Evolutionary conservation across 2,329 filamentous ascomycete genomes (phyloP), one percentile per base, ranked within the genome.

Genomic region (Colletotrichum navitas): DNA sequence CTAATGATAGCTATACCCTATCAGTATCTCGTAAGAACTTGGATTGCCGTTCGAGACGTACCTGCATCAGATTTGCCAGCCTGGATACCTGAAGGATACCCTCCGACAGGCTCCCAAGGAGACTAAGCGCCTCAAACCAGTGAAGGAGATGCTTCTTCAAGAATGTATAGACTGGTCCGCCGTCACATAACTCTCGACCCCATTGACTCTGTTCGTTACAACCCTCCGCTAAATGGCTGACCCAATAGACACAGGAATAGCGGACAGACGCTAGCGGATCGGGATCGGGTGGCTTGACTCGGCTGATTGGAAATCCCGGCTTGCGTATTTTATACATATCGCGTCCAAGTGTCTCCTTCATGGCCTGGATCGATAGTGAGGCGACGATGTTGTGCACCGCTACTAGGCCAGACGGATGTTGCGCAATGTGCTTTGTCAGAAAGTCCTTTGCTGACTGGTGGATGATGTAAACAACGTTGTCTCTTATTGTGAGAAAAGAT

Each of bases 271-370:
- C 68, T 1, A 76, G 54, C 12, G 69, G 72, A 39, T 76, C 70
- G 3, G 66, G 71, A 0, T 68, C 2, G 16, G 73, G 73, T 1
- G 5, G n/a, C 2, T 39, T 11, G 2, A 75, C n/a, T 0, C 74
- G 12, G 18, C 72, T 52, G 10, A 72, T 62, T 16, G 26, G 11
- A 16, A 52, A 5, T 2, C 75, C 72, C 4, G 68, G 74, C 21
- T n/a, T 18, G 2, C 12, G 0, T 5, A 85, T 55, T 2, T 70
- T 34, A 61, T 80, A 84, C 0, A 84, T 79, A 47, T 86, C 76
- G 0, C 79, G 77, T 32, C 62, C 61, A 1, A 86, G 76, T 0
- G 61, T 76, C 5, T 59, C 49, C 0, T 63, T 74, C 43, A 85
- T 75, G 1, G 70, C 63, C 18, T 77, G 5, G 0, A 86, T 66